Evolutionary conservation across 2,329 filamentous ascomycete genomes (phyloP), one percentile per base, ranked within the genome.

Genomic region (Xylariaceae sp.): DNA sequence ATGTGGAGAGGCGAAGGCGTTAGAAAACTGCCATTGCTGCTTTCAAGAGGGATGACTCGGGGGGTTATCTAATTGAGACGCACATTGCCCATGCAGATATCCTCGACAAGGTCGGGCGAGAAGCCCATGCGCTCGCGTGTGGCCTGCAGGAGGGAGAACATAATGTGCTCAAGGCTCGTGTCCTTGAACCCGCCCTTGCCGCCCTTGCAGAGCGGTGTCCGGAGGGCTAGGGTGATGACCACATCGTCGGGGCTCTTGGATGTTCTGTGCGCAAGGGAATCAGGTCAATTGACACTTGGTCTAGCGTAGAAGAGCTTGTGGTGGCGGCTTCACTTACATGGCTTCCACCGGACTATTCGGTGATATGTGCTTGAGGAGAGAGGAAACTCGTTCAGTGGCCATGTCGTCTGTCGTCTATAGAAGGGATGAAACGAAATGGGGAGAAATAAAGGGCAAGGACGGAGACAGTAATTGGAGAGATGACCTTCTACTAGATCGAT

Each of bases 141-240:
- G 70, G 91, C 79, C 76, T 94, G 88, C 63, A 97, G 76, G 46
- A 96, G 78, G 55, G 90, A 84, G 69, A 91, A 90, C 57, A 95
- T 71, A 53, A 99, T 78, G 72, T 86, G 92, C 72, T 99, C 94
- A 59, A 97, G 83, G 39, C 81, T 81, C 5, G 91, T 95, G 71
- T 99, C 92, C 78, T 96, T 97, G 79, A 99, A 88, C 40, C 91
- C 90, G 61, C 94, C 92, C 80, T 96, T 96, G 71, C 80, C 80
- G 49, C 83, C 91, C 77, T 96, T 97, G 68, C 87, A 80, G 58
- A 99, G 80, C 0, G 94, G 91, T 26, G 92, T 96, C 53, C 94
- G 88, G 66, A 92, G 78, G 26, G 92, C 92, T 54, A 95, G 83
- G 7, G 94, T 99, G 68, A 97, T 96, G 70, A 99, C 94, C 51